A percentile compares a stretch with the other conserved stretches of the same genome.
These are phyloP conservation scores for Hsuehochloa calcarea DNA, from an alignment of 176 grass and related monocot genomes.

Conservation along the genomic window DNA sequence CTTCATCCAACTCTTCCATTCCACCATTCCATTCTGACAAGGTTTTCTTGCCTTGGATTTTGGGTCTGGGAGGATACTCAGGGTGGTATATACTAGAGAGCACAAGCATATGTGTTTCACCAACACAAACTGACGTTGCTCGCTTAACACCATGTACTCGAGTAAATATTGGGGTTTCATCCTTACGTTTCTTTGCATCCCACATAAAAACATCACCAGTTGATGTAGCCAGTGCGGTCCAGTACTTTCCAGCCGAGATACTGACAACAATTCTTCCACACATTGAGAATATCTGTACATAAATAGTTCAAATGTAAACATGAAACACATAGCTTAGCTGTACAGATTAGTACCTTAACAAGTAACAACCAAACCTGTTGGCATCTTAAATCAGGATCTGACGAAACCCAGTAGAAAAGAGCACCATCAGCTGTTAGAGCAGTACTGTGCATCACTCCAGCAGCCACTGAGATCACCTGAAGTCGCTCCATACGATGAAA, in stretches of 20 bases:
- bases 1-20: conserved; percentile 77
- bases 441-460: conserved; percentile 78
- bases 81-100: conserved; percentile 90
- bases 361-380: conserved; percentile 68
- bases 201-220: conserved; percentile 96
- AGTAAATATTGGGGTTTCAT: conserved; percentile 60
- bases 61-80: conserved; percentile 58
- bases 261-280: conserved; percentile 67
- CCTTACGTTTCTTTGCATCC: conserved; percentile 88
- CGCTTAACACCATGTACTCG: conserved; percentile 86
- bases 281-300: conserved; percentile 73
- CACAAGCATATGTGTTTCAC: conserved; percentile 93
- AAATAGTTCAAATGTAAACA: conserved; percentile 24
- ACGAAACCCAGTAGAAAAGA: conserved; percentile 92
- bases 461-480: conserved; percentile 82
- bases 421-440: conserved; percentile 85
- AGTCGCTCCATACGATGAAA: conserved; percentile 87
- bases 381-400: conserved; percentile 93
- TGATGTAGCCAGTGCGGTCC: conserved; percentile 82
- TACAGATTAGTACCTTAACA: conserved; percentile 23
- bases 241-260: conserved; percentile 95
- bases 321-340: conserved; percentile 16
- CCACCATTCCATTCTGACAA: conserved; percentile 44
- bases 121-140: conserved; percentile 90
- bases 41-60: conserved; percentile 33